Base-by-base conservation (phyloP, 257 asterid genomes). In the Orobanche coerulescens region DNA sequence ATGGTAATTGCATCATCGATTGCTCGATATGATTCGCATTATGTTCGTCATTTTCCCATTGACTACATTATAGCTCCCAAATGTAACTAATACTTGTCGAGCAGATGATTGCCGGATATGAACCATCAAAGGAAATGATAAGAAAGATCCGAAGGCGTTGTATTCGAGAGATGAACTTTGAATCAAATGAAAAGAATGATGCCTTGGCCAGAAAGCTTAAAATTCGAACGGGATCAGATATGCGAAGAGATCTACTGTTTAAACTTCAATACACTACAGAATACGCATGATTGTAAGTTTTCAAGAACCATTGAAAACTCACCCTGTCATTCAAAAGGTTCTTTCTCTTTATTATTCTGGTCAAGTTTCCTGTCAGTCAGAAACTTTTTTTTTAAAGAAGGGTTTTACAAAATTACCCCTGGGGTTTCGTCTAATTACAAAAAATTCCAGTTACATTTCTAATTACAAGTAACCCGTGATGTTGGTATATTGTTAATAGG, bases 141-240 rank as follows among this genome's bases (percentile, higher is more conserved):
- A 84, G 77, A 61, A 93, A 79, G 78, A 75, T 93, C 54, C 78
- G 94, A 16, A 83, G 99, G 75, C 90, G 99, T 68, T 81, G 90
- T 30, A 15, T 67, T n/a, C 74, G 99, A 42, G 97, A 93, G 78
- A 73, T 89, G 97, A 94, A 93, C 71, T 46, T 68, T 22, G 95
- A 78, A 64, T 73, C 86, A 36, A 67, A 77, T 46, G 79, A 49
- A 52, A 81, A 73, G 65, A 76, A 86, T 31, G 89, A 48, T 12
- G 61, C 81, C 54, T n/a, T 88, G 2, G 82, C 87, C 62, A 71
- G 40, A 61, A 64, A 76, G 61, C 73, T 79, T 44, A 61, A 75
- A 1, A 71, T 83, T 51, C 62, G 75, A 58, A 31, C 84, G 85
- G 84, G 85, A 39, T 7, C 64, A 6, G 99, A 89, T 67, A 64